These are phyloP conservation scores for Leishmania lainsoni DNA, from an alignment of 208 protist species.

Conservation along the genomic window DNA sequence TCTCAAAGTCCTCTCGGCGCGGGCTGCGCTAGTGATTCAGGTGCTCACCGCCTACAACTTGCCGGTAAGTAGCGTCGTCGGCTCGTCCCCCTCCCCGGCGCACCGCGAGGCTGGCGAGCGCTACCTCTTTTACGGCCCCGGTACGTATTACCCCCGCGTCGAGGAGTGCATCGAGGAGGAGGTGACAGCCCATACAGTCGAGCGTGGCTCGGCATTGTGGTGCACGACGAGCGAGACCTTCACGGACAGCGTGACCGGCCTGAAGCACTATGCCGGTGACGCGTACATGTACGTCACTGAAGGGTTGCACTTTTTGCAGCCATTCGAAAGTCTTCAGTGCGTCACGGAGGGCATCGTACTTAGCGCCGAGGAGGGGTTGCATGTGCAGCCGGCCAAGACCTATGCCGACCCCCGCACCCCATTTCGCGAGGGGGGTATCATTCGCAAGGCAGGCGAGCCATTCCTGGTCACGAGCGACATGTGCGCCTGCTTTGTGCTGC, in stretches of 20 bases:
- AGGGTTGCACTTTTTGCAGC: constrained; percentile 69
- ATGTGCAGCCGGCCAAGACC: constrained; percentile 74
- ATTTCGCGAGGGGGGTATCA: constrained; percentile 49
- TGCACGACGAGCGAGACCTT: constrained; percentile 47
- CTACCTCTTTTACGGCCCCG: constrained; percentile 64
- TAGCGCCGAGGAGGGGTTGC: constrained; percentile 78
- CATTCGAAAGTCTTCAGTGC: constrained; percentile 79
- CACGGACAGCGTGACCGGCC: constrained; percentile 29
- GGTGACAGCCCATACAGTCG: constrained; percentile 33
- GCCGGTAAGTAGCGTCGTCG: neutral
- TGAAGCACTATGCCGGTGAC: constrained; percentile 58
- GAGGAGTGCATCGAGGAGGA: constrained; percentile 58
- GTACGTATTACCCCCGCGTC: constrained; percentile 75
- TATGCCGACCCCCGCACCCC: constrained; percentile 86
- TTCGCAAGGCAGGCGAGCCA: constrained; percentile 66
- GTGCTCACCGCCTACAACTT: constrained; percentile 69
- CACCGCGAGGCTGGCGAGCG: constrained; percentile 50
- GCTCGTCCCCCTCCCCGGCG: neutral
- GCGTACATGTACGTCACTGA: constrained; percentile 55
- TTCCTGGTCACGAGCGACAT: constrained; percentile 88
- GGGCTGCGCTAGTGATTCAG: constrained; percentile 48
- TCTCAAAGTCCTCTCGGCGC: constrained; percentile 61
- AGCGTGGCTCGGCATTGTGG: constrained; percentile 40
- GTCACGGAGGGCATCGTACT: constrained; percentile 63
- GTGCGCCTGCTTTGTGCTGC: constrained; percentile 84